phyloP scores from a whole-genome alignment of 1,139 yeast species.

The Eremothecium sinecaudum region DNA sequence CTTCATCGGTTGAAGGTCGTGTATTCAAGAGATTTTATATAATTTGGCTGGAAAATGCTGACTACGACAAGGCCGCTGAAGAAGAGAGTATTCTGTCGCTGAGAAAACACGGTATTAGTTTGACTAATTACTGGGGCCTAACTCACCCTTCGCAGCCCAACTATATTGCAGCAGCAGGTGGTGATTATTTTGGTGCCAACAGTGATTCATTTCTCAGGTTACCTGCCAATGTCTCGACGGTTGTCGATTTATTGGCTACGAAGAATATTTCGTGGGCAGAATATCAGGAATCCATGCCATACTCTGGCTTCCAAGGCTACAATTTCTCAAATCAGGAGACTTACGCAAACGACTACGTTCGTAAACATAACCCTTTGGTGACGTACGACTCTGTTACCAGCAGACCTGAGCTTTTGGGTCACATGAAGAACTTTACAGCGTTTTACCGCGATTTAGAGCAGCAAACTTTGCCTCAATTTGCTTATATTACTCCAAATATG shows the following conservation, averaged over 20 bases:
- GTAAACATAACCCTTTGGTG: slow-evolving; percentile 42
- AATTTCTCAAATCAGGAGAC: slow-evolving; percentile 36
- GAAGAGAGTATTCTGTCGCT: slow-evolving; percentile 35
- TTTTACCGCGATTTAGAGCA: slow-evolving; percentile 34
- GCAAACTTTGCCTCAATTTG: slow-evolving; percentile 40
- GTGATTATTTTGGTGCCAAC: slow-evolving; percentile 40
- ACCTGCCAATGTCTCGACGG: slow-evolving; percentile 38
- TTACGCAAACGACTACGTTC: slow-evolving; percentile 38
- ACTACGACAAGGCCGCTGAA: slow-evolving; percentile 40
- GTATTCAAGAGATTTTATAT: slow-evolving; percentile 37
- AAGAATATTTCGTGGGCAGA: slow-evolving; percentile 41
- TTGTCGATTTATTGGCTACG: slow-evolving; percentile 39
- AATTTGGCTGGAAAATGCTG: slow-evolving; percentile 43
- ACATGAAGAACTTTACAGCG: slow-evolving; percentile 39
- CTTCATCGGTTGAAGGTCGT: slow-evolving; percentile 36
- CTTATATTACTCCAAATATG: slow-evolving; percentile 43
- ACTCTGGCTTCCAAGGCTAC: slow-evolving; percentile 41
- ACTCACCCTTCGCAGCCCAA: slow-evolving; percentile 47
- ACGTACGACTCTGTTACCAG: slow-evolving; percentile 34
- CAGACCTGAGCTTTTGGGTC: slow-evolving; percentile 31
- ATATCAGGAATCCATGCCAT: slow-evolving; percentile 42
- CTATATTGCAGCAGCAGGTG: slow-evolving; percentile 40
- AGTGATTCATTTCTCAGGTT: slow-evolving; percentile 36
- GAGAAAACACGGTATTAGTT: slow-evolving; percentile 36
- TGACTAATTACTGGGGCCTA: slow-evolving; percentile 41